phyloP scores from a whole-genome alignment of 176 grass and related monocot genomes.

The Chloris gayana region DNA sequence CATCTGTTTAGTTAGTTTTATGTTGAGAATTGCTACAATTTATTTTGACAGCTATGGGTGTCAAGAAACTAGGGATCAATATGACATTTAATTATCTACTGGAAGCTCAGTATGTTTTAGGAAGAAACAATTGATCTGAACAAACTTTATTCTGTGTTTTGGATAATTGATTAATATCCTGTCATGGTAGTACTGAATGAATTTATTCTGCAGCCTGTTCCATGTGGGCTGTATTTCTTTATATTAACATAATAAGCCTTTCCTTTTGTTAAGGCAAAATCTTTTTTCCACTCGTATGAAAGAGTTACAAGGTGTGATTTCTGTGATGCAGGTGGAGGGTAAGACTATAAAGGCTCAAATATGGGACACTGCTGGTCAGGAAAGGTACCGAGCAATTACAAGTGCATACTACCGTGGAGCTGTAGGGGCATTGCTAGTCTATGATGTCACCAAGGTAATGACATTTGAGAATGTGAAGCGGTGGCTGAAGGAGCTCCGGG shows the following conservation, averaged over 20 bases:
- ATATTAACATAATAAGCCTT: not conserved
- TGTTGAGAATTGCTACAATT: not conserved
- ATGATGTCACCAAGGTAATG: conserved; percentile 40
- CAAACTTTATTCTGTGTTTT: not conserved
- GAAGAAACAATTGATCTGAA: not conserved
- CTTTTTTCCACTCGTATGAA: not conserved
- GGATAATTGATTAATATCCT: not conserved
- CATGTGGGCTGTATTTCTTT: not conserved
- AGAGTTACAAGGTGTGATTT: not conserved
- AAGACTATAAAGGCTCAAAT: conserved; percentile 39
- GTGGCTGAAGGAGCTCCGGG: conserved; percentile 54
- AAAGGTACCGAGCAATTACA: conserved; percentile 49
- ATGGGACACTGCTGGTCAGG: conserved; percentile 39
- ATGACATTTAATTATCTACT: not conserved
- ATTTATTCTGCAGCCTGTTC: not conserved
- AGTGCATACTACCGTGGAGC: conserved; percentile 55
- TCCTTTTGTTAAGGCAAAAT: not conserved
- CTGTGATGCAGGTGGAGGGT: conserved; percentile 3
- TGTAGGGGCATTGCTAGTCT: conserved; percentile 52
- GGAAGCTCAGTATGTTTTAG: not conserved
- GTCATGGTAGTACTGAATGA: not conserved
- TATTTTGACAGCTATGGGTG: not conserved
- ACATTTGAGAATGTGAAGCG: conserved; percentile 54
- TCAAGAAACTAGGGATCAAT: not conserved
- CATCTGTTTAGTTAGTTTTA: not conserved